Percentiles rank a stretch among this genome's conserved stretches.
Evolutionary conservation across 768 basidiomycete genomes (phyloP).

Genomic region (Boletales sp.): DNA sequence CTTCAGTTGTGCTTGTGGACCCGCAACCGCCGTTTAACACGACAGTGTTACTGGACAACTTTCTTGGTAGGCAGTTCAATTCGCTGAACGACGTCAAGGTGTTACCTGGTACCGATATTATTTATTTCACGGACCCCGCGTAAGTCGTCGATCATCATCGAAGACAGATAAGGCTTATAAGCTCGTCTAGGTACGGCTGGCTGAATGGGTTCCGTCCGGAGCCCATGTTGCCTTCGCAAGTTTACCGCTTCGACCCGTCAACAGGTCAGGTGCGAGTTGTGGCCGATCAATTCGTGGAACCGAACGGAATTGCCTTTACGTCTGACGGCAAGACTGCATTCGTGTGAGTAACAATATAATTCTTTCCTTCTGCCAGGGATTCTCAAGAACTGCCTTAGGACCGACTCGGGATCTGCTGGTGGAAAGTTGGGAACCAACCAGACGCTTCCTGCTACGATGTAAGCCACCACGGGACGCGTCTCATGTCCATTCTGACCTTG

Average conservation of each 20-base stretch:
- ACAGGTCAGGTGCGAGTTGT: constrained; percentile 66
- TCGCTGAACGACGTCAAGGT: constrained; percentile 78
- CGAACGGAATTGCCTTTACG: constrained; percentile 76
- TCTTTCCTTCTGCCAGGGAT: constrained; percentile 7
- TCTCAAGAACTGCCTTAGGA: constrained; percentile 21
- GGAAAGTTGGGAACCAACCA: constrained; percentile 48
- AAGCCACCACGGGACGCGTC: constrained; percentile 20
- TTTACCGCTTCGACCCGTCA: constrained; percentile 48
- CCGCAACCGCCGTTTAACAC: constrained; percentile 60
- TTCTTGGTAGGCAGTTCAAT: constrained; percentile 77
- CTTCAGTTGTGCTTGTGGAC: constrained; percentile 62
- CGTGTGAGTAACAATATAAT: constrained; percentile 37
- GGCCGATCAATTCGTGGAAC: constrained; percentile 70
- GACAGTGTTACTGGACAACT: constrained; percentile 74
- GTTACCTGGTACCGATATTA: constrained; percentile 57
- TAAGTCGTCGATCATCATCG: constrained; percentile 31
- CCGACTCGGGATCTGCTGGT: constrained; percentile 32
- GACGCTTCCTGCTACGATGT: constrained; percentile 68
- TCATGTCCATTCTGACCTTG: not conserved
- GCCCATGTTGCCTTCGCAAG: constrained; percentile 66
- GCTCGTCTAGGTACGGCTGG: constrained; percentile 53
- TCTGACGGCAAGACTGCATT: constrained; percentile 62
- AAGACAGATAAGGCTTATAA: not conserved
- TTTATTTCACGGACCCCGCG: constrained; percentile 75
- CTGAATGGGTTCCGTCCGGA: constrained; percentile 61